Evolutionary conservation across 768 basidiomycete species (phyloP), one percentile per base, ranked within the genome.

Genomic region (Chalciporus pseudorubinellus): DNA sequence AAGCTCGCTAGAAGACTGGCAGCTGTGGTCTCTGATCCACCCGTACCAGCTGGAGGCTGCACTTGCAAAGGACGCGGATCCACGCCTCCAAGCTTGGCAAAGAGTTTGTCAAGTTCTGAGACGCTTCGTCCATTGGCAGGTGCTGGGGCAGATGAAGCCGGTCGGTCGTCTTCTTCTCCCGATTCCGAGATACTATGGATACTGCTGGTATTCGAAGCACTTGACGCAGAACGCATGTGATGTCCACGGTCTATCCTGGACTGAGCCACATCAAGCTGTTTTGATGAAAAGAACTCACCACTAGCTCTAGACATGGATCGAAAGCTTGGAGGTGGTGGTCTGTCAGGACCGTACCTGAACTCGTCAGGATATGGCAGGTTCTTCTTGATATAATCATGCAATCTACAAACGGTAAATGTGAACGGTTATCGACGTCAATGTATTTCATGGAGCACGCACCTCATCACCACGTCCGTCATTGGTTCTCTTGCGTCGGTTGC

Each of bases 311-410:
- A 70, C 8, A 46, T 44, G 3, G 67, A 69, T 52, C 69, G 69
- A 39, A 68, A 73, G 58, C 79, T 80, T 21, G 82, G 80, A 16
- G 83, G 85, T 5, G 85, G 85, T 6, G 80, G 83, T 28, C 77
- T 72, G 55, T 81, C 82, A 3, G 84, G 85, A 19, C 84, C 84
- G 66, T 86, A 88, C 52, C 79, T 77, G 61, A 74, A 88, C 51
- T 86, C 75, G 53, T 88, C 81, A 12, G 89, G 89, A 64, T 92
- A 91, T 10, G 82, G 77, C 16, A 77, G 47, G 46, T 85, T 85
- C 60, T 75, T 73, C 70, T 81, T 83, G 64, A 89, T 78, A 59
- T 81, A 89, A 1, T 74, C 75, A 64, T 85, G 85, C 19, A 90
- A 67, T 59, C 86, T 87, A 53, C 16, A 20, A 21, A 43, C 14